phyloP scores from a whole-genome alignment of 2,329 filamentous ascomycete species.

The Cercospora sp. region DNA sequence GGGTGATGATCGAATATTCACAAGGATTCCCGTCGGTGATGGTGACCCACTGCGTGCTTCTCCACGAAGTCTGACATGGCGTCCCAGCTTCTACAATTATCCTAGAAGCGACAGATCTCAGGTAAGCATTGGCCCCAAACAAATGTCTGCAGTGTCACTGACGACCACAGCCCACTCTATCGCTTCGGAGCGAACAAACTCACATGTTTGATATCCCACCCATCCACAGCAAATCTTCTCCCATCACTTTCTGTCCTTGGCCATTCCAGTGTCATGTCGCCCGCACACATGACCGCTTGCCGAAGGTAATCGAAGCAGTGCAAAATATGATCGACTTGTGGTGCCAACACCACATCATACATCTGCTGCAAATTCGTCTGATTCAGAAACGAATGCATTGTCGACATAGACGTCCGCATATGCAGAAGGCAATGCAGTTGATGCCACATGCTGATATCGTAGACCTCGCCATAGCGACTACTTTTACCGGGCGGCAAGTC shows the following conservation, averaged over 20 bases:
- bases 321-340: slow-evolving; percentile 32
- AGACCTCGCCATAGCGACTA: slow-evolving; percentile 32
- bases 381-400: slow-evolving; percentile 77
- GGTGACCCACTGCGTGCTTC: slow-evolving; percentile 6
- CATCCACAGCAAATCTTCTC: slow-evolving; percentile 38
- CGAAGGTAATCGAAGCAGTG: slow-evolving; percentile 37
- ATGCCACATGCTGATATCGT: slow-evolving; percentile 40
- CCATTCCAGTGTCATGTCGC: slow-evolving; percentile 37
- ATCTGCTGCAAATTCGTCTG: slow-evolving; percentile 24
- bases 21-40: background rate
- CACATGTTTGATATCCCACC: slow-evolving; percentile 36
- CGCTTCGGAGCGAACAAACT: background rate
- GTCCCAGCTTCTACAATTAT: slow-evolving; percentile 34
- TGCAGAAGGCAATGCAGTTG: slow-evolving; percentile 40
- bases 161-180: background rate
- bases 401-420: slow-evolving; percentile 67
- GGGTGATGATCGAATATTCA: background rate
- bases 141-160: background rate
- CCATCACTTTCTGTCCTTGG: slow-evolving; percentile 35
- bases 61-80: slow-evolving; percentile 8
- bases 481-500: slow-evolving; percentile 34
- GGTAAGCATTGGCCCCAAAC: background rate
- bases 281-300: slow-evolving; percentile 34
- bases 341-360: slow-evolving; percentile 26
- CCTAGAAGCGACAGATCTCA: background rate